Percentiles rank a stretch among this genome's conserved stretches.
Evolutionary conservation across 129 eudicot genomes (phyloP).

Genomic region (Chrysanthemum seticuspe): DNA sequence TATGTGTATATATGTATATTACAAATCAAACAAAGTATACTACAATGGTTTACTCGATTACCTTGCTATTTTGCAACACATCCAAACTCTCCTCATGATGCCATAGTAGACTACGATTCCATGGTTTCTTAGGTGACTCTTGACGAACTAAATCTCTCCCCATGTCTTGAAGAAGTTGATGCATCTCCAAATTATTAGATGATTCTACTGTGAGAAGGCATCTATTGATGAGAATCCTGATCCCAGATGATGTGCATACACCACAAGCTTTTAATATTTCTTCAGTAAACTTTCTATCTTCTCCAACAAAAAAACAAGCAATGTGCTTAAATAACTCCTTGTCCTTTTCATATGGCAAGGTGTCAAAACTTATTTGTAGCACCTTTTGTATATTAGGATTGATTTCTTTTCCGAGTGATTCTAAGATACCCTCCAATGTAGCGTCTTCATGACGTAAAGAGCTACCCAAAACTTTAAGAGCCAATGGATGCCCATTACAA

Average conservation of each 20-base stretch:
- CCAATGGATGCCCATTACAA: constrained; percentile 38
- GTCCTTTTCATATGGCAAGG: constrained; percentile 24
- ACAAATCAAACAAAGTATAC: not conserved
- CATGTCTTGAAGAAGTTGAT: constrained; percentile 33
- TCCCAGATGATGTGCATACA: constrained; percentile 12
- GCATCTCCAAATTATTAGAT: constrained; percentile 17
- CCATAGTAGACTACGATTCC: constrained; percentile 25
- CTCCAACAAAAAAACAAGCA: constrained; percentile 35
- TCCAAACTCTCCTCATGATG: constrained; percentile 7
- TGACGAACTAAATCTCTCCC: constrained; percentile 30
- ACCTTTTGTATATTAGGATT: not conserved
- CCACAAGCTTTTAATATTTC: constrained; percentile 13
- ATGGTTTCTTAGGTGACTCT: constrained; percentile 23
- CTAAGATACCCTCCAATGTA: constrained; percentile 18
- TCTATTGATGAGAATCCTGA: constrained; percentile 14
- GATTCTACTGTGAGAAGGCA: constrained; percentile 17
- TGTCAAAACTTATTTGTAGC: constrained; percentile 21
- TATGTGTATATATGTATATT: too few species aligned
- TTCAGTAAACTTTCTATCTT: constrained; percentile 18
- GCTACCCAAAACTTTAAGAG: constrained; percentile 33
- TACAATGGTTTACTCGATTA: not conserved
- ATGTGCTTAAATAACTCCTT: constrained; percentile 32
- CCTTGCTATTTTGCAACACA: constrained; percentile 6
- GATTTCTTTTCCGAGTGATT: constrained; percentile 15
- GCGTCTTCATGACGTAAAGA: constrained; percentile 15